Percentiles rank a stretch among this genome's conserved stretches.
Conservation (phyloP, 148 eudicot species). For the Arctostaphylos glauca region DNA sequence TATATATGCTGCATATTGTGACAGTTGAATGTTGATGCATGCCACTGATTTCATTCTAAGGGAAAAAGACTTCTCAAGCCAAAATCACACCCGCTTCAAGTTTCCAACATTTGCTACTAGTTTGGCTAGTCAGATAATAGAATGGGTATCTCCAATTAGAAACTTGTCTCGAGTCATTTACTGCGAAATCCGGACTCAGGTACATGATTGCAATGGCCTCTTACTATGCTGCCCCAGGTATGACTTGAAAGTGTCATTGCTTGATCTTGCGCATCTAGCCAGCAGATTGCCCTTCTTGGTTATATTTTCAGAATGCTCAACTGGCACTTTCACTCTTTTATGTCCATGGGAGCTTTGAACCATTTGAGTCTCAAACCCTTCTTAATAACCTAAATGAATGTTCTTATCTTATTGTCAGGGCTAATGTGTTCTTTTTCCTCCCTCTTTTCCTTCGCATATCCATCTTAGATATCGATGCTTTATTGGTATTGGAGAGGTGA, state of each 20-base stretch:
- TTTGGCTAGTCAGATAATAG: neutral
- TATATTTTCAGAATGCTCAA: neutral
- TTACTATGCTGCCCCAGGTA: neutral
- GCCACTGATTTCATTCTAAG: neutral
- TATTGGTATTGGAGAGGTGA: neutral
- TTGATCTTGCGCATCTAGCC: neutral
- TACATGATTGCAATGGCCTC: neutral
- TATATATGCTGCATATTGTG: neutral
- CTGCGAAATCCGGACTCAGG: neutral
- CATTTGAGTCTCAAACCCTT: neutral
- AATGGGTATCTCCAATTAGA: neutral
- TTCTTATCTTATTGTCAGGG: neutral
- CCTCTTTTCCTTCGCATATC: neutral
- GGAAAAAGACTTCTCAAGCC: neutral
- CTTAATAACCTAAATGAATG: neutral
- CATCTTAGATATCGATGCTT: neutral
- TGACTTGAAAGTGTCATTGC: neutral
- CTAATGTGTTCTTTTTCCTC: neutral
- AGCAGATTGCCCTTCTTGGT: neutral
- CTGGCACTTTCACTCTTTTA: neutral
- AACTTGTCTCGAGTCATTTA: neutral
- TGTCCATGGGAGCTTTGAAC: neutral
- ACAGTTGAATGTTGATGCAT: neutral
- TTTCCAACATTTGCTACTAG: neutral
- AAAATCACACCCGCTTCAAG: neutral